Conservation (phyloP, 1,139 yeast species). For the Arxiozyma telluris region DNA sequence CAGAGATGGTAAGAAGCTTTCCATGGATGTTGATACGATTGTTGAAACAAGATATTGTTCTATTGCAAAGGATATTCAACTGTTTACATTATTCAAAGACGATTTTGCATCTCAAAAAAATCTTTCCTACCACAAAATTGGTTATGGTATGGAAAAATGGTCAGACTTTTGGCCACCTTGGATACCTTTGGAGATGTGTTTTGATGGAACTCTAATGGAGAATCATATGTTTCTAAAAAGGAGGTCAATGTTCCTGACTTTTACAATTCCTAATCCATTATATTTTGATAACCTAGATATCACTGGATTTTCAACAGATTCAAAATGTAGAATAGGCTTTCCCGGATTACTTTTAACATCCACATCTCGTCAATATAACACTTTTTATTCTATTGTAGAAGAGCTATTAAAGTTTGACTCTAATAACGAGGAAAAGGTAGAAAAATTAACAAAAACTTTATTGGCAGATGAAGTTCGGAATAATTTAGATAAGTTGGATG, state of each 20-base stretch:
- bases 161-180: slow-evolving; percentile 65
- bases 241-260: slow-evolving; percentile 53
- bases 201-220: slow-evolving; percentile 49
- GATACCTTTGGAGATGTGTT: slow-evolving; percentile 65
- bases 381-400: slow-evolving; percentile 53
- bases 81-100: slow-evolving; percentile 52
- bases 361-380: slow-evolving; percentile 64
- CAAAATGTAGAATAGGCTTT: slow-evolving; percentile 42
- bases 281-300: slow-evolving; percentile 34
- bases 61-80: slow-evolving; percentile 56
- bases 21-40: slow-evolving; percentile 37
- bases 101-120: slow-evolving; percentile 34
- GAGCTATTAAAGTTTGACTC: slow-evolving; percentile 61
- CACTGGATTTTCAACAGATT: slow-evolving; percentile 19
- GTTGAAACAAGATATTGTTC: slow-evolving; percentile 69
- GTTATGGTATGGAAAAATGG: slow-evolving; percentile 33
- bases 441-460: slow-evolving; percentile 50
- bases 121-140: slow-evolving; percentile 33
- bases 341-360: slow-evolving; percentile 63
- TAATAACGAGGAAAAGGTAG: slow-evolving; percentile 45
- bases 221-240: slow-evolving; percentile 53
- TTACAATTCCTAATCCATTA: slow-evolving; percentile 55
- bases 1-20: slow-evolving; percentile 38
- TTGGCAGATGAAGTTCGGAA: slow-evolving; percentile 30
- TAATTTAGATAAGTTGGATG: slow-evolving; percentile 31